Evolutionary conservation across 768 basidiomycete genomes (phyloP), one percentile per base, ranked within the genome.

Genomic region (Podaxis rugospora): DNA sequence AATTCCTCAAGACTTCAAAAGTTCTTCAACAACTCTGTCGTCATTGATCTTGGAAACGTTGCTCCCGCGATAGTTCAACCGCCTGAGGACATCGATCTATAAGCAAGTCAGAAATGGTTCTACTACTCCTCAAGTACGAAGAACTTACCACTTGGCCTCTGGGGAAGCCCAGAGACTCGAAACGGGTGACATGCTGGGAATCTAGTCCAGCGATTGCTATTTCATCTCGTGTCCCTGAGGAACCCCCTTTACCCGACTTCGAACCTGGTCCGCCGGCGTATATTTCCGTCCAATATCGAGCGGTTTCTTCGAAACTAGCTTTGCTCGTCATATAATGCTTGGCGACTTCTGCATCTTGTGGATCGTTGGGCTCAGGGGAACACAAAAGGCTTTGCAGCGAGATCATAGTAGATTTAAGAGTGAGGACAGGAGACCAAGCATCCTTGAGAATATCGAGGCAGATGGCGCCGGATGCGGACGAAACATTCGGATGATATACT

Each of bases 321-420:
- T 89, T 89, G 71, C 89, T 92, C 11, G 94, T 93, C 72, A 92
- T 90, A 68, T 92, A 98, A 70, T 97, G 96, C 72, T 97, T 98
- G 11, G 95, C 95, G 10, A 98, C 95, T 75, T 98, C 95, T 0
- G 95, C 96, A 69, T 98, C 96, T 75, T 98, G 95, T 0, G 95
- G 96, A 70, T 98, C 96, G 64, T 90, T 92, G 6, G 96, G 95
- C 70, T 97, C 94, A 0, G 96, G 96, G 7, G 89, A 90, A 73
- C 94, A 96, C 16, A 98, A 80, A 23, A 98, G 80, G 40, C 91
- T 93, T 72, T 98, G 96, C 13, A 98, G 82, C 1, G 93, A 95
- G 71, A 98, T 95, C 68, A 98, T 77, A 1, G 96, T 98, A 46
- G 93, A 94, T 73, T 97, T 98, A 70, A 98, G 88, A 1, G 95